Base-by-base conservation (phyloP, 129 eudicot species). In the Deinandra increscens region DNA sequence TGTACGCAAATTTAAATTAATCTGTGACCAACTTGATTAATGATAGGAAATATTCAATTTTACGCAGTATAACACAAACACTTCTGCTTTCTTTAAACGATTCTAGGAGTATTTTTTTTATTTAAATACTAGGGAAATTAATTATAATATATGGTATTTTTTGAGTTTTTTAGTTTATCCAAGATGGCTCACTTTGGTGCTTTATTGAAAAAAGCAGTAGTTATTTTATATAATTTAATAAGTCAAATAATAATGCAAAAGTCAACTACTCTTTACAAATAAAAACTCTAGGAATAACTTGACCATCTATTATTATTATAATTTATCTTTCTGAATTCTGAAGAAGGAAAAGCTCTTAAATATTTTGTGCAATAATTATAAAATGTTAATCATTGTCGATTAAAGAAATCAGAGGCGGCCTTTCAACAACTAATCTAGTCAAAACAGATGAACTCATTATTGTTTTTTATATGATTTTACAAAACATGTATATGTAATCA, bases 401-500 rank as follows among this genome's bases (percentile, higher is more conserved):
- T 58, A 58, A 58, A 58, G 34, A 55, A 58, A 58, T 58, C 41
- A 29, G 1, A 58, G 64, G 41, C 1, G 41, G 37, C 64, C 64
- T 58, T 58, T 58, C 64, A 58, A 29, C 63, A 56, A 12, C 63
- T 23, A 56, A 56, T 56, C 11, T 58, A 58, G 64, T 58, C 64
- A 29, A 58, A 12, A 14, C 9, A 13, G 19, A 58, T 12, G 64
- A 58, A 58, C 64, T 58, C 64, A 14, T 1, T 29, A 26, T 29
- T 29, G 8, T 1, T 29, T 23, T 29, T 58, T 58, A 12, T 11
- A 26, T 58, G 19, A 26, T 58, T 56, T 11, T 2, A 7, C 8
- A 26, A 11, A 12, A 0, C 20, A 11, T 29, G 11, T 29, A 56
- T 29, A 33, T 49, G 20, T 56, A 23, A 29, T 23, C 9, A 7